Percentiles rank a stretch among this genome's conserved stretches.
Evolutionary conservation across 2,329 filamentous ascomycete species (phyloP).

Genomic region (Ophiosphaerella korrae): DNA sequence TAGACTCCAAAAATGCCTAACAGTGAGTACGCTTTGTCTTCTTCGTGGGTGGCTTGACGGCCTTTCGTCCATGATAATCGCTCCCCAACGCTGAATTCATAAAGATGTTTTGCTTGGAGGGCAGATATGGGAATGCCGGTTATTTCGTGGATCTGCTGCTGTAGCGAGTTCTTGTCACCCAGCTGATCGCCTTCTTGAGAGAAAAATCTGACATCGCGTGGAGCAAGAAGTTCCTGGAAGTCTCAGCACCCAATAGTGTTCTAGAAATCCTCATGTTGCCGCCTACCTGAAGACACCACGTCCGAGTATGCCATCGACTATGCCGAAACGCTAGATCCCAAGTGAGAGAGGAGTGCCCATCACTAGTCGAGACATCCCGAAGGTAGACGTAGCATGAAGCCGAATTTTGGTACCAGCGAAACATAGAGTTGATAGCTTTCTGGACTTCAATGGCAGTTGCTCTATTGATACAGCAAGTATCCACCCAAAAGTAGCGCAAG

Average conservation of each 20-base stretch:
- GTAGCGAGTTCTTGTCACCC: background rate
- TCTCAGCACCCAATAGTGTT: too few relatives aligned
- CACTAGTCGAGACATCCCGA: slow-evolving; percentile 4
- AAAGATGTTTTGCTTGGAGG: background rate
- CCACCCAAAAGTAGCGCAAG: slow-evolving; percentile 4
- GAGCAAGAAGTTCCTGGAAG: slow-evolving; percentile 4
- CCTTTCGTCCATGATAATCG: slow-evolving; percentile 11
- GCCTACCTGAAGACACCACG: slow-evolving; percentile 2
- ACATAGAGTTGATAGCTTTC: slow-evolving; percentile 8
- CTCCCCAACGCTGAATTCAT: slow-evolving; percentile 1
- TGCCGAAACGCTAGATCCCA: slow-evolving; percentile 5
- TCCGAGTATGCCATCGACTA: slow-evolving; percentile 9
- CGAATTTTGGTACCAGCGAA: slow-evolving; percentile 5
- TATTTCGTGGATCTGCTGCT: slow-evolving; percentile 2
- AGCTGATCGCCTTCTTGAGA: background rate
- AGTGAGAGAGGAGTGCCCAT: background rate
- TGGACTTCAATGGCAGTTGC: background rate
- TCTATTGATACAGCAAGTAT: slow-evolving; percentile 11
- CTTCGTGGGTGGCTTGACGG: background rate
- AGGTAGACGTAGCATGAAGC: slow-evolving; percentile 5
- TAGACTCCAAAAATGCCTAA: slow-evolving; percentile 3
- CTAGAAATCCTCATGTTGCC: too few relatives aligned
- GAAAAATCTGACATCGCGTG: slow-evolving; percentile 3
- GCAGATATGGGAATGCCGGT: slow-evolving; percentile 1
- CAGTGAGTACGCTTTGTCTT: slow-evolving; percentile 5